Conservation (phyloP, 129 eudicot species). For the Ambrosia artemisiifolia region DNA sequence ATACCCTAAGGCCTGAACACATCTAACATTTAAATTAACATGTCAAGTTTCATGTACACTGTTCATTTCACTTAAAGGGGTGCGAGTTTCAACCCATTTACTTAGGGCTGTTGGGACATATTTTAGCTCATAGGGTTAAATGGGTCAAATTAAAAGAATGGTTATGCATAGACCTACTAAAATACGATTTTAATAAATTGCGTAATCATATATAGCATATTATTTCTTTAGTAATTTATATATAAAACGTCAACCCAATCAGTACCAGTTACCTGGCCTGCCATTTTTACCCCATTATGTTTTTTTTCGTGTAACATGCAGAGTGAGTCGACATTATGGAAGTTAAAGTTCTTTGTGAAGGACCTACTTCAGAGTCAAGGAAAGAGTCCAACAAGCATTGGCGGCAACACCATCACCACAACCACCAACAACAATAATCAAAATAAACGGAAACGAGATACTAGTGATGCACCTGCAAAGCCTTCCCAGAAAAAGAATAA, state of each 20-base stretch:
- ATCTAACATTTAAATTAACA: not conserved
- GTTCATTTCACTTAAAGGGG: not conserved
- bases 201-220: not conserved
- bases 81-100: not conserved
- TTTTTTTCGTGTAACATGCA: slow-evolving; percentile 20
- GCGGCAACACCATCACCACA: slow-evolving; percentile 23
- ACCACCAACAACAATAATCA: slow-evolving; percentile 34
- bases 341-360: slow-evolving; percentile 70
- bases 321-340: slow-evolving; percentile 81
- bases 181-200: no score
- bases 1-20: not conserved
- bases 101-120: not conserved
- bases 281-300: not conserved
- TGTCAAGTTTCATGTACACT: not conserved
- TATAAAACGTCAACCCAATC: not conserved
- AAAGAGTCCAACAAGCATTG: slow-evolving; percentile 45
- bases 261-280: not conserved
- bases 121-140: not conserved
- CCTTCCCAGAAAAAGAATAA: slow-evolving; percentile 52
- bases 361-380: slow-evolving; percentile 46
- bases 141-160: not conserved
- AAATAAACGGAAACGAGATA: slow-evolving; percentile 50
- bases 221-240: not conserved
- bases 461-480: slow-evolving; percentile 40
- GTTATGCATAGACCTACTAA: not conserved